These are phyloP conservation scores for Blastobotrys peoriensis DNA, from an alignment of 805 yeast genomes.

Conservation along the genomic window DNA sequence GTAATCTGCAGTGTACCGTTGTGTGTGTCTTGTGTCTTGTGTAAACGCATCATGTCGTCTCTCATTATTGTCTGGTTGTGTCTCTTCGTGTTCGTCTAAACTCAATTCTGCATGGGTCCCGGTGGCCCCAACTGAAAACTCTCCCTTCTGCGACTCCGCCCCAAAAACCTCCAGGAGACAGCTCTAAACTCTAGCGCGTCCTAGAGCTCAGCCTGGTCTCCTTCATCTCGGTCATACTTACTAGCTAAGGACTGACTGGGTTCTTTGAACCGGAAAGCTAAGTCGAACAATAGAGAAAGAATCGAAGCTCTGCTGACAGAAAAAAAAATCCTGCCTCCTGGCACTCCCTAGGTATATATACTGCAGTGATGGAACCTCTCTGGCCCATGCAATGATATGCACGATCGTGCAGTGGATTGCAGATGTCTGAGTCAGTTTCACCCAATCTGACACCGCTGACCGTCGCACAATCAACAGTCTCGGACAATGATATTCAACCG, in stretches of 20 bases:
- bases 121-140: neutral
- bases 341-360: neutral
- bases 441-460: neutral
- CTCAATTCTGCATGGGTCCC: neutral
- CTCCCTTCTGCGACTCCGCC: neutral
- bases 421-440: neutral
- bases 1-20: no score
- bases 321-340: neutral
- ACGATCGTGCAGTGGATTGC: neutral
- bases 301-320: neutral
- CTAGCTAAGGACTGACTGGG: slow-evolving; percentile 1
- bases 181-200: neutral
- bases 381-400: neutral
- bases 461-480: no score
- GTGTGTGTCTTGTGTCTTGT: no score
- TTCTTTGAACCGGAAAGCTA: neutral
- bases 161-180: neutral
- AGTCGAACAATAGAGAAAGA: neutral
- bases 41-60: no score
- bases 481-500: no score
- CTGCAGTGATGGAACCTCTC: neutral
- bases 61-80: neutral
- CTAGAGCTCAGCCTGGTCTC: no score
- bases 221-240: neutral
- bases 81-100: neutral